Evolutionary conservation across 1,284 basidiomycete genomes (phyloP), one percentile per base, ranked within the genome.

Genomic region (Heterobasidion annosum): DNA sequence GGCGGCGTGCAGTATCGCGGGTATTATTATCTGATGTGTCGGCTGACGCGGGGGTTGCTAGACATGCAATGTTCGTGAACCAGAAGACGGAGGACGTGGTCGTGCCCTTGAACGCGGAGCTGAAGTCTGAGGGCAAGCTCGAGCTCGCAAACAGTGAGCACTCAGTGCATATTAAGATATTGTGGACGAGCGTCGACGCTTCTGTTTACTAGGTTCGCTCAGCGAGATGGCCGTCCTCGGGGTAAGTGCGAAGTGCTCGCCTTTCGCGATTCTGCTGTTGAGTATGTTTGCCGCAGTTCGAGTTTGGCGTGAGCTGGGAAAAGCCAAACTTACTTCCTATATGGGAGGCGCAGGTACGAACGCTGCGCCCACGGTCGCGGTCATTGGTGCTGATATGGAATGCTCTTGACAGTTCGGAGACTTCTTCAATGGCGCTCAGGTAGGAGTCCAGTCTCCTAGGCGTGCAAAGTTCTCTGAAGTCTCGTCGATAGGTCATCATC

Each of bases 41-140:
- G 12, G 15, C 47, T 19, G 33, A 8, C 34, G 25, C 34, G 18
- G 25, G 37, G 12, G n/a, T 40, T n/a, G 43, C n/a, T 56, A 84
- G 83, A 32, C 93, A 96, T 68, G 92, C 91, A 0, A 93, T 94
- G 89, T 72, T 94, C 19, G 89, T 94, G 1, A 83, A 95, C 64
- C 93, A 95, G 68, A 78, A 80, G 63, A 85, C 83, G 0, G 92
- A 94, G 65, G 73, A 76, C 2, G 86, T 91, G 15, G 68, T 83
- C 42, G 85, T 93, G 2, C 92, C 91, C 0, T 69, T 94, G 55
- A 93, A 94, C 63, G 77, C 83, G 47, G 73, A 73, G 13, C 64
- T 86, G 35, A 70, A 76, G n/a, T 76, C 79, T 0, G 68, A 70
- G n/a, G 88, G 88, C 25, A 85, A 80, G 62, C 70, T 93, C 8